A percentile compares a stretch with the other conserved stretches of the same genome.
These are phyloP conservation scores for Leptographium radiaticola DNA, from an alignment of 2,329 filamentous ascomycete genomes.

Conservation along the genomic window DNA sequence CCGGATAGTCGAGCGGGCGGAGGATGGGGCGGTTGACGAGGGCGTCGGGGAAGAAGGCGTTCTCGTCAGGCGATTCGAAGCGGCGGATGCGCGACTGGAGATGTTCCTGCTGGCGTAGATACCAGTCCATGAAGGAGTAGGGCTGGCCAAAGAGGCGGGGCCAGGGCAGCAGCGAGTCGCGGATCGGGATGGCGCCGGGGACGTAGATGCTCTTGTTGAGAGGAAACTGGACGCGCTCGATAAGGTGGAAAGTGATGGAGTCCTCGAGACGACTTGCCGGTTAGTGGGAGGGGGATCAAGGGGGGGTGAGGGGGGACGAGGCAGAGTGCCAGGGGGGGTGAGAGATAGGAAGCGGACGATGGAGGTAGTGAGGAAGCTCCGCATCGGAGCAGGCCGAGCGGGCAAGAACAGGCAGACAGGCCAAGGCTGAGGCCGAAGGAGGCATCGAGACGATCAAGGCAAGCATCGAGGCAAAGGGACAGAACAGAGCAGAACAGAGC, in stretches of 20 bases:
- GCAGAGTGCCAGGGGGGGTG: too few species aligned
- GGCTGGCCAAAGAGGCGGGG: slow-evolving; percentile 19
- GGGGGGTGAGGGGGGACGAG: neutral
- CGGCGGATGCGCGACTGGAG: slow-evolving; percentile 87
- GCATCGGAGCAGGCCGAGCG: neutral
- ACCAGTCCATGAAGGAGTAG: slow-evolving; percentile 87
- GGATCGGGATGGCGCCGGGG: slow-evolving; percentile 67
- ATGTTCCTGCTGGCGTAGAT: slow-evolving; percentile 77
- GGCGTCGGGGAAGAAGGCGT: slow-evolving; percentile 84
- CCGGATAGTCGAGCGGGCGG: slow-evolving; percentile 76
- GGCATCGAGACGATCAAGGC: too few species aligned
- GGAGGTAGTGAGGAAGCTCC: too few species aligned
- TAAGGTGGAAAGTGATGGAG: slow-evolving; percentile 92
- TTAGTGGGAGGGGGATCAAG: slow-evolving; percentile 1
- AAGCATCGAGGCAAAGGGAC: too few species aligned
- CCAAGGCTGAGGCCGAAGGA: neutral
- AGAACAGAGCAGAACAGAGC: too few species aligned
- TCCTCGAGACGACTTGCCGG: slow-evolving; percentile 74
- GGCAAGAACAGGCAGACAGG: neutral
- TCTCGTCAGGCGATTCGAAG: slow-evolving; percentile 92
- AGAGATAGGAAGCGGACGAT: too few species aligned
- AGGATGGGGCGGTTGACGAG: slow-evolving; percentile 64
- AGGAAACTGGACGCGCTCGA: slow-evolving; percentile 95
- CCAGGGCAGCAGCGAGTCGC: slow-evolving; percentile 25
- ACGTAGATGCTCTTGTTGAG: slow-evolving; percentile 80